Conservation (phyloP, 805 yeast genomes). For the Torulaspora franciscae region DNA sequence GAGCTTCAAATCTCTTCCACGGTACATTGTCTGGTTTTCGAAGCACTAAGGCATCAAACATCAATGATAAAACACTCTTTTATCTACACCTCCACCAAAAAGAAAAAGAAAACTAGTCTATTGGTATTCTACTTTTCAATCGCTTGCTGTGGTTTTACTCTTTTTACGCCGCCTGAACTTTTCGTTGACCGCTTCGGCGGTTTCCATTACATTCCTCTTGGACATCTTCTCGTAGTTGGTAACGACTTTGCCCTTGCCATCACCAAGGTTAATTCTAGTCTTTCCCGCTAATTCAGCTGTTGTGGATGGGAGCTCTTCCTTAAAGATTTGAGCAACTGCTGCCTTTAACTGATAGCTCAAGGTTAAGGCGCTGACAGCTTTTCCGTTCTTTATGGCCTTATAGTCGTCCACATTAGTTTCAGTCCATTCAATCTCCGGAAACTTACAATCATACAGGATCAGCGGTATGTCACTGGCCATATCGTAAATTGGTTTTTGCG, state of each 20-base stretch:
- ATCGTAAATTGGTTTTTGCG: slow-evolving; percentile 72
- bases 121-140: slow-evolving; percentile 1
- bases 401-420: slow-evolving; percentile 28
- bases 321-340: slow-evolving; percentile 48
- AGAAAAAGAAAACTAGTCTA: too few species aligned
- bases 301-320: slow-evolving; percentile 30
- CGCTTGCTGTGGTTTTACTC: slow-evolving; percentile 7
- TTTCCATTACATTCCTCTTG: slow-evolving; percentile 53
- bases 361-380: slow-evolving; percentile 46
- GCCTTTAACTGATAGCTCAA: slow-evolving; percentile 55
- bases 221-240: slow-evolving; percentile 53
- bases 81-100: too few species aligned
- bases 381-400: slow-evolving; percentile 42
- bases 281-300: slow-evolving; percentile 25
- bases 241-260: slow-evolving; percentile 65
- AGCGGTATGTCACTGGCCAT: slow-evolving; percentile 91
- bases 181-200: slow-evolving; percentile 65
- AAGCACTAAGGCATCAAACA: too few species aligned
- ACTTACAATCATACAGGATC: slow-evolving; percentile 79
- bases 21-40: too few species aligned
- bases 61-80: too few species aligned
- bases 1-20: too few species aligned
- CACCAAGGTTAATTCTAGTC: slow-evolving; percentile 57
- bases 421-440: slow-evolving; percentile 65
- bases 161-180: slow-evolving; percentile 49